Conservation (phyloP, 1,284 basidiomycete species). For the Ustilago vetiveriae region DNA sequence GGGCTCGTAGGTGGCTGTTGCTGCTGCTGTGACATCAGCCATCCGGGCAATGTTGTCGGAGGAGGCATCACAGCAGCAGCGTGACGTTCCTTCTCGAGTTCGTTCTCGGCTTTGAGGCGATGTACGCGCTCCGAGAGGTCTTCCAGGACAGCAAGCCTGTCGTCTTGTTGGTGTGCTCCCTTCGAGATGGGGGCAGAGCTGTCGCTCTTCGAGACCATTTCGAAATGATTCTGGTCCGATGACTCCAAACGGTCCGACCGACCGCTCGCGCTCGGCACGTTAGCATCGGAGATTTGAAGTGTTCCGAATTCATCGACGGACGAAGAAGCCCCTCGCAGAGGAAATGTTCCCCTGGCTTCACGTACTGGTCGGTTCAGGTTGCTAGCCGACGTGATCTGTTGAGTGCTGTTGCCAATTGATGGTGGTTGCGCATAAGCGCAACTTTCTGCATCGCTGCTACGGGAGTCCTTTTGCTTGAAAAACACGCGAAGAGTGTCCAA, state of each 20-base stretch:
- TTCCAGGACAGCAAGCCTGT: slow-evolving; percentile 32
- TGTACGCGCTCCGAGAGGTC: slow-evolving; percentile 30
- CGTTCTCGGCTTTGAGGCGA: slow-evolving; percentile 25
- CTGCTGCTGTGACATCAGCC: not conserved
- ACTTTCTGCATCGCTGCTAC: not conserved
- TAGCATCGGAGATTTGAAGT: slow-evolving; percentile 4
- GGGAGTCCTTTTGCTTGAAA: slow-evolving; percentile 18
- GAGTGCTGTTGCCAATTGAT: not conserved
- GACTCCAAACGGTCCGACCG: too few relatives aligned
- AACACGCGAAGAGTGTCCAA: slow-evolving; percentile 25
- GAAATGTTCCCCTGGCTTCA: slow-evolving; percentile 14
- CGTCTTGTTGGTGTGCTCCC: slow-evolving; percentile 9
- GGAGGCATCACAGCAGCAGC: slow-evolving; percentile 34
- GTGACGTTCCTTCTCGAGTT: slow-evolving; percentile 13
- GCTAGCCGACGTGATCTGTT: not conserved
- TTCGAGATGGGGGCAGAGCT: too few relatives aligned
- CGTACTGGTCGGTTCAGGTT: slow-evolving; percentile 17
- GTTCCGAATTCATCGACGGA: slow-evolving; percentile 20
- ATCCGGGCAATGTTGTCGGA: slow-evolving; percentile 5
- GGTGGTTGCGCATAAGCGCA: not conserved
- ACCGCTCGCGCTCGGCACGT: not conserved
- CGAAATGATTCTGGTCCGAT: too few relatives aligned
- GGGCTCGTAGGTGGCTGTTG: slow-evolving; percentile 1
- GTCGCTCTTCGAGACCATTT: too few relatives aligned
- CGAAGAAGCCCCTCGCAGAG: slow-evolving; percentile 11